Evolutionary conservation across 225 moss, liverwort and hornwort species (phyloP).

Genomic region (Pleurozium schreberi): DNA sequence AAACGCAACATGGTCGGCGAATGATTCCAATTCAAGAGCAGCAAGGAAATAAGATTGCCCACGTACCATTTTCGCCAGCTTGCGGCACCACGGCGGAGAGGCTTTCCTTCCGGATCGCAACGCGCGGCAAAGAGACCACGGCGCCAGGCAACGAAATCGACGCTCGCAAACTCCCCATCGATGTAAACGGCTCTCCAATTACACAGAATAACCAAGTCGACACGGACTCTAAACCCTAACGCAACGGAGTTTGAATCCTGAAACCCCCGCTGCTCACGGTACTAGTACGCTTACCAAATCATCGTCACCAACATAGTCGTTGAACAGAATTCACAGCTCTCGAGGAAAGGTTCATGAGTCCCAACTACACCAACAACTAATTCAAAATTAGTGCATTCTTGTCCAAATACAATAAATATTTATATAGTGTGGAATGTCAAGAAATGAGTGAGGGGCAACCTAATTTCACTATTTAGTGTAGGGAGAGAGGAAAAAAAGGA

Average conservation of each 20-base stretch:
- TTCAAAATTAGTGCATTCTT: too few relatives aligned
- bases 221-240: not conserved
- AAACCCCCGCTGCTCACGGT: not conserved
- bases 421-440: too few relatives aligned
- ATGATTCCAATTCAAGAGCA: not conserved
- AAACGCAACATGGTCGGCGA: not conserved
- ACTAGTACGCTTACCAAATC: not conserved
- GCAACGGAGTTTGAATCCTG: not conserved
- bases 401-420: too few relatives aligned
- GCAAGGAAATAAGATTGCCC: not conserved
- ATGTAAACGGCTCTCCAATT: not conserved
- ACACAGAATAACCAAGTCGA: not conserved
- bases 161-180: constrained; percentile 9
- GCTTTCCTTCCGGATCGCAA: not conserved
- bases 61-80: constrained; percentile 17
- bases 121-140: not conserved
- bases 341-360: too few relatives aligned
- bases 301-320: not conserved
- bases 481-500: too few relatives aligned
- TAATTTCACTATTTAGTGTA: too few relatives aligned
- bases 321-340: not conserved
- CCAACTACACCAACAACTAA: too few relatives aligned
- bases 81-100: not conserved
- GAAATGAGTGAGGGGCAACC: too few relatives aligned
- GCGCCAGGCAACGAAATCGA: not conserved